Percentiles rank a stretch among this genome's conserved stretches.
These are phyloP conservation scores for Tetrahymena elliotti DNA, from an alignment of 73 alveolate species.

Conservation along the genomic window DNA sequence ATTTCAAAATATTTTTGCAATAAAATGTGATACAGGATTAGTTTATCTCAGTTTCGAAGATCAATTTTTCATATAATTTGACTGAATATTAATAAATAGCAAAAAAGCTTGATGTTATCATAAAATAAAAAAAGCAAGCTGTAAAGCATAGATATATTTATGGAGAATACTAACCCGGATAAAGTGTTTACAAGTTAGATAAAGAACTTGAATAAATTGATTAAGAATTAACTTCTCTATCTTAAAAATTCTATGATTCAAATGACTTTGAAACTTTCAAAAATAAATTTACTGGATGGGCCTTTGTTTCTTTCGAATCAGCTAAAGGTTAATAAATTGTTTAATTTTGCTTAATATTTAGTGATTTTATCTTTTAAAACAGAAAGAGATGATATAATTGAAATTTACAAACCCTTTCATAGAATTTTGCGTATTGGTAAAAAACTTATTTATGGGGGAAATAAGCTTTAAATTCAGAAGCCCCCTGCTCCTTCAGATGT, in stretches of 20 bases:
- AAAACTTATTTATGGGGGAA: background rate
- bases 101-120: background rate
- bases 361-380: background rate
- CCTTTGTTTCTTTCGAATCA: background rate
- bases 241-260: background rate
- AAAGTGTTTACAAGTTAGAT: background rate
- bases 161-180: background rate
- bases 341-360: background rate
- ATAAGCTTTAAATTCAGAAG: background rate
- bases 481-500: background rate
- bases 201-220: background rate
- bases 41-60: background rate
- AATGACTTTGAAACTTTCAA: background rate
- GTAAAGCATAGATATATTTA: background rate
- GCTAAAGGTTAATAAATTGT: background rate
- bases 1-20: background rate
- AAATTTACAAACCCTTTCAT: background rate
- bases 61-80: background rate
- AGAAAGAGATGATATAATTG: background rate
- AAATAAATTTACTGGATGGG: background rate
- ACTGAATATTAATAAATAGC: background rate
- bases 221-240: background rate
- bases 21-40: background rate
- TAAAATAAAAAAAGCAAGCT: background rate
- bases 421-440: background rate